Percentiles rank a stretch among this genome's conserved stretches.
Evolutionary conservation across 1,284 basidiomycete species (phyloP).

Genomic region (Austroboletus rostrupii): DNA sequence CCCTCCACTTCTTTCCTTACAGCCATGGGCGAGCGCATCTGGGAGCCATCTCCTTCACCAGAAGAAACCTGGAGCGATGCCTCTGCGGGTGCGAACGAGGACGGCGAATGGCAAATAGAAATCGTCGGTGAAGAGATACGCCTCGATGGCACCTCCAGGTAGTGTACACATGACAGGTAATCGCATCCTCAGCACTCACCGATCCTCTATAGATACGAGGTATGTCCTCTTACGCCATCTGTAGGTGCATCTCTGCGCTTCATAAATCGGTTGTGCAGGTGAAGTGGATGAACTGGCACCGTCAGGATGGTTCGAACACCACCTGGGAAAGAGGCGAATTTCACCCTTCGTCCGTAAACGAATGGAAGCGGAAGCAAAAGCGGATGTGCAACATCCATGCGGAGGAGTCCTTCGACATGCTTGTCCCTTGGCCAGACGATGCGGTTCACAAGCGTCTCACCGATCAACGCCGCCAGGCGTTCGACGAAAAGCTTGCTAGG

Average conservation of each 20-base stretch:
- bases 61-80: constrained; percentile 34
- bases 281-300: constrained; percentile 37
- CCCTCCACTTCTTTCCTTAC: background rate
- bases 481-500: constrained; percentile 38
- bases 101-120: constrained; percentile 35
- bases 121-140: constrained; percentile 40
- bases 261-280: constrained; percentile 31
- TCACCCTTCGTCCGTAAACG: constrained; percentile 19
- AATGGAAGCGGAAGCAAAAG: constrained; percentile 28
- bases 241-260: background rate
- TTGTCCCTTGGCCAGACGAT: constrained; percentile 29
- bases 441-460: constrained; percentile 43
- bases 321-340: constrained; percentile 34
- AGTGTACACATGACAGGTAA: background rate
- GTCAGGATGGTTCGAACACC: constrained; percentile 38
- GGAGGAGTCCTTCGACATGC: constrained; percentile 22
- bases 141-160: constrained; percentile 32
- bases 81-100: constrained; percentile 25
- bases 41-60: constrained; percentile 31
- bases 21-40: constrained; percentile 14
- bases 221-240: constrained; percentile 12
- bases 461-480: constrained; percentile 39
- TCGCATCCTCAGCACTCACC: constrained; percentile 3
- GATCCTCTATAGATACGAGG: constrained; percentile 30
- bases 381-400: constrained; percentile 14